Evolutionary conservation across 2,329 filamentous ascomycete species (phyloP), one percentile per base, ranked within the genome.

Genomic region (Pseudofabraea citricarpa): DNA sequence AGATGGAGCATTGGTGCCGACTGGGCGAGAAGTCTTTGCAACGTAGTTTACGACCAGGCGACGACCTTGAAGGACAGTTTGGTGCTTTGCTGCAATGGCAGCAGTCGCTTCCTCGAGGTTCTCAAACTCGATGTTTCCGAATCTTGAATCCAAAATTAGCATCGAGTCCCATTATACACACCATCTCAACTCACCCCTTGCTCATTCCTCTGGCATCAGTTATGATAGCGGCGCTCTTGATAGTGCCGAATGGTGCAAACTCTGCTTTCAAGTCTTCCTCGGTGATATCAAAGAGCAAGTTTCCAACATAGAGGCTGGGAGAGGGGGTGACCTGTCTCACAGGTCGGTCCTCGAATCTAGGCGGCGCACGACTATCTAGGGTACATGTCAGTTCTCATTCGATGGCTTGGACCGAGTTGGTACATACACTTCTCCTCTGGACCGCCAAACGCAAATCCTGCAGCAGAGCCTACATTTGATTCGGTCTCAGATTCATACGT

Each of bases 261-360:
- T 80, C 72, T 42, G 69, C 67, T 56, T 75, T 68, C 36, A 88
- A 57, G 54, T 83, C 74, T 31, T 76, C 71, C 12, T 73, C 70
- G 6, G 74, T 80, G 46, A 85, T 71, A 58, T 87, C 82, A 59
- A 82, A 87, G 62, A 81, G 81, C 26, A 88, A 62, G 60, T 88
- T 88, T 33, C 82, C 83, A 50, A 87, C 60, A 56, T 85, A 88
- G 45, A 87, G 54, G 18, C 41, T 42, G n/a, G 45, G 22, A 13
- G 10, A 49, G 40, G 44, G 52, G 36, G 32, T 40, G 44, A 44
- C 29, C 27, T 22, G n/a, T 21, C 35, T 20, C n/a, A 8, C 18
- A 21, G 35, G 2, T 22, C 10, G 21, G 19, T n/a, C 35, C 13
- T 6, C 2, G 9, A 6, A n/a, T 4, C 5, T 4, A 24, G 10